Evolutionary conservation across 352 stramenopile genomes (phyloP).

Genomic region (Phytophthora macrochlamydospora): DNA sequence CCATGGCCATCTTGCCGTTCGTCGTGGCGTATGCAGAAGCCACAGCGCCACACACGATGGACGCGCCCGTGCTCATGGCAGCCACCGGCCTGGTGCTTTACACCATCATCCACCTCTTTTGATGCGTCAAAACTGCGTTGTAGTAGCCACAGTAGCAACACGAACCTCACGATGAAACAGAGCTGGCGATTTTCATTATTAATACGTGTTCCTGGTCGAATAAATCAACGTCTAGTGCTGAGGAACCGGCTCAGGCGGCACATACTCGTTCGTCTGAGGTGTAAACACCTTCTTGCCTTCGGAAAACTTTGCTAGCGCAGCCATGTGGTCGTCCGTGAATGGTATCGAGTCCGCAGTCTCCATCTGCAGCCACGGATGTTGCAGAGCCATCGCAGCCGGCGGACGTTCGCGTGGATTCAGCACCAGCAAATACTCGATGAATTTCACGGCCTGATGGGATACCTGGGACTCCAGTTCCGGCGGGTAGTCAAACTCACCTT

Average conservation of each 20-base stretch:
- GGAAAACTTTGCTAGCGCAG: slow-evolving; percentile 49
- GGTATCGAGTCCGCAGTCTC: slow-evolving; percentile 35
- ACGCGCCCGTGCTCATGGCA: slow-evolving; percentile 86
- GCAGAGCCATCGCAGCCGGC: slow-evolving; percentile 61
- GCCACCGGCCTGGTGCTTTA: slow-evolving; percentile 80
- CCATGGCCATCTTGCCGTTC: slow-evolving; percentile 85
- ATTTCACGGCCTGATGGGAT: slow-evolving; percentile 72
- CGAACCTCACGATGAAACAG: neutral
- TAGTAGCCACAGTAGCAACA: slow-evolving; percentile 16
- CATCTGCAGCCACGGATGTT: slow-evolving; percentile 73
- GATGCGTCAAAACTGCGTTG: slow-evolving; percentile 23
- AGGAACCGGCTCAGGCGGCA: slow-evolving; percentile 22
- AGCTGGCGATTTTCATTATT: too few species aligned
- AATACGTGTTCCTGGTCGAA: neutral
- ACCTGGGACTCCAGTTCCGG: slow-evolving; percentile 53
- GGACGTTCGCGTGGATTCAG: slow-evolving; percentile 62
- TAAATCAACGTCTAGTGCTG: slow-evolving; percentile 10
- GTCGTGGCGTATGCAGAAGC: slow-evolving; percentile 84
- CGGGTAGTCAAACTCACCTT: slow-evolving; percentile 64
- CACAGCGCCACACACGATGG: slow-evolving; percentile 87
- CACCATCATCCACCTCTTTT: slow-evolving; percentile 79
- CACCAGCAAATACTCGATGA: slow-evolving; percentile 79
- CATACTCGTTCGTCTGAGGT: slow-evolving; percentile 23
- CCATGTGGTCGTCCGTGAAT: slow-evolving; percentile 59
- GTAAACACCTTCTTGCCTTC: slow-evolving; percentile 46